Evolutionary conservation across 2,329 filamentous ascomycete species (phyloP).

Genomic region (Cytospora piceae): DNA sequence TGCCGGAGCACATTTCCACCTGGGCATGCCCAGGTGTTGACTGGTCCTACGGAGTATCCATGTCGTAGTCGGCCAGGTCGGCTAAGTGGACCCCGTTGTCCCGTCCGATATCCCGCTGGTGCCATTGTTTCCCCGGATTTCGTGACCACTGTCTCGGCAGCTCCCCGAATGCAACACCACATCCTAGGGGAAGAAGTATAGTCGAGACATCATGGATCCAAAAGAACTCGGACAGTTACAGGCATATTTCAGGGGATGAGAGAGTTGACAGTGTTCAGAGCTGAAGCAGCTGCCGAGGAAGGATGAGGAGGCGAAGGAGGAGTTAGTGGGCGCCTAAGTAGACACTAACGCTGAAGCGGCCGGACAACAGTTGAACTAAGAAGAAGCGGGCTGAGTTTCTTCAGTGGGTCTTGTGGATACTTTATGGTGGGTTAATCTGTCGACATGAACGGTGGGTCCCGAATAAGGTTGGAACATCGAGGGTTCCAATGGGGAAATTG

Average conservation of each 20-base stretch:
- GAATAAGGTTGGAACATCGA: conserved; percentile 4
- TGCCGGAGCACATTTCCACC: no score
- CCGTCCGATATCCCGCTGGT: neutral
- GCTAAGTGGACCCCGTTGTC: neutral
- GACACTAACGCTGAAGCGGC: neutral
- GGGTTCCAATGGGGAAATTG: neutral
- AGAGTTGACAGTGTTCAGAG: no score
- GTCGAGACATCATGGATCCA: neutral
- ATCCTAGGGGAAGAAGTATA: neutral
- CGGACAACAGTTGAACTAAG: conserved; percentile 3
- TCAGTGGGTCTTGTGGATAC: conserved; percentile 12
- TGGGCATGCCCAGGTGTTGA: no score
- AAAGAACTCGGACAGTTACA: no score
- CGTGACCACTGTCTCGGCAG: neutral
- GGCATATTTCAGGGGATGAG: no score
- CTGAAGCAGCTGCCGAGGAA: no score
- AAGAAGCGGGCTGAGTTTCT: conserved; percentile 18
- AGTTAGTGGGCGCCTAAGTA: no score
- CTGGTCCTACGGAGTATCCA: neutral
- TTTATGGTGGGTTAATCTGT: no score
- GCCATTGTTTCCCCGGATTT: neutral
- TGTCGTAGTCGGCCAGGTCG: neutral
- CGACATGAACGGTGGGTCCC: neutral
- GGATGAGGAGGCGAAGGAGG: no score
- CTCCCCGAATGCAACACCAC: neutral